A percentile compares a stretch with the other conserved stretches of the same genome.
Conservation (phyloP, 1,284 basidiomycete species). For the Agaricales sp. region DNA sequence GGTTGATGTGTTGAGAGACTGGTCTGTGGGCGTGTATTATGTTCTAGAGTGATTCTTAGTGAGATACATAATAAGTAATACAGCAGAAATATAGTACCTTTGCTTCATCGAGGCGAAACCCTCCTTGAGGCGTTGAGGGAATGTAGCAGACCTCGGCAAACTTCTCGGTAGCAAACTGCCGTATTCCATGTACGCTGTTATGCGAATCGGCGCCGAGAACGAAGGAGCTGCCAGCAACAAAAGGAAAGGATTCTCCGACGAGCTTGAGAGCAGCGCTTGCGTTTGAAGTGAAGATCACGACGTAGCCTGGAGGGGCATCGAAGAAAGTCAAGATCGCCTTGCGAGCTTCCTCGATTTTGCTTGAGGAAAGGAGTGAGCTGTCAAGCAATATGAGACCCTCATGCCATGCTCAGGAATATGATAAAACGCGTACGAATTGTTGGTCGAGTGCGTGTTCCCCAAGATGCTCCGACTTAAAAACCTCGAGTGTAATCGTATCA, state of each 20-base stretch:
- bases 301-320: constrained; percentile 60
- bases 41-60: constrained; percentile 11
- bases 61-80: constrained; percentile 30
- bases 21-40: constrained; percentile 21
- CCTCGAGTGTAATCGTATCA: constrained; percentile 55
- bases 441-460: constrained; percentile 77
- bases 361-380: constrained; percentile 61
- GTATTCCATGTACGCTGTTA: constrained; percentile 78
- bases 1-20: constrained; percentile 27
- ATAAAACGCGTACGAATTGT: constrained; percentile 47
- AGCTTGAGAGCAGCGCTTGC: constrained; percentile 72
- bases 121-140: constrained; percentile 49
- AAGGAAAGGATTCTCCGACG: constrained; percentile 73
- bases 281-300: constrained; percentile 75
- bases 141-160: constrained; percentile 55
- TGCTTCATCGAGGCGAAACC: constrained; percentile 43
- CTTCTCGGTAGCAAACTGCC: constrained; percentile 50
- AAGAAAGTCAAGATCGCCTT: constrained; percentile 64
- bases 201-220: constrained; percentile 68
- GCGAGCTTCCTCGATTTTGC: constrained; percentile 58
- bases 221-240: constrained; percentile 41
- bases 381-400: no score
- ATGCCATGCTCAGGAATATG: constrained; percentile 8
- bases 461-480: constrained; percentile 58
- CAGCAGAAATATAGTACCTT: constrained; percentile 35